These are phyloP conservation scores for Trichoderma citrinoviride DNA, from an alignment of 2,329 filamentous ascomycete genomes.

Conservation along the genomic window DNA sequence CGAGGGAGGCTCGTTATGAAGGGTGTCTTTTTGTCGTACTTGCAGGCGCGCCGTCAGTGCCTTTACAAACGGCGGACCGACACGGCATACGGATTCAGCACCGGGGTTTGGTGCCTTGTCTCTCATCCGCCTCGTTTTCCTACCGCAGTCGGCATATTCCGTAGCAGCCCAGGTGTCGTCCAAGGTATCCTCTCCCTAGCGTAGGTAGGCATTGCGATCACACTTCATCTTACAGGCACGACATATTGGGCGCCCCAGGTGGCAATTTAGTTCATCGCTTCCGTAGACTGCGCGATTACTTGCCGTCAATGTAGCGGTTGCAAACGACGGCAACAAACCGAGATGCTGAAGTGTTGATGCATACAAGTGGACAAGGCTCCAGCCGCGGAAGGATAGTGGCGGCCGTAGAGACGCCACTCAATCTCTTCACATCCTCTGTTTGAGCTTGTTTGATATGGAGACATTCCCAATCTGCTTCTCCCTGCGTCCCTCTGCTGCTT, in stretches of 20 bases:
- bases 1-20: background rate
- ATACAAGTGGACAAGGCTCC: background rate
- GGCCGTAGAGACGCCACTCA: background rate
- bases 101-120: background rate
- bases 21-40: constrained; percentile 1
- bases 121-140: background rate
- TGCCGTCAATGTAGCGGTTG: too few species aligned
- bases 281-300: background rate
- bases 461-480: background rate
- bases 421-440: background rate
- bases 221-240: background rate
- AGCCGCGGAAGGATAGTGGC: background rate
- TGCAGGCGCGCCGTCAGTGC: background rate
- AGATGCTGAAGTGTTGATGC: background rate
- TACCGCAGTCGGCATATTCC: background rate
- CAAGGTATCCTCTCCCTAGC: background rate
- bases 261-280: too few species aligned
- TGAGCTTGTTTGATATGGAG: background rate
- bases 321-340: background rate
- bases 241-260: background rate
- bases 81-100: background rate
- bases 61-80: background rate
- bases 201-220: background rate
- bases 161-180: background rate
- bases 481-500: background rate